phyloP scores from a whole-genome alignment of 2,329 filamentous ascomycete genomes.

The Diaporthe destruens region DNA sequence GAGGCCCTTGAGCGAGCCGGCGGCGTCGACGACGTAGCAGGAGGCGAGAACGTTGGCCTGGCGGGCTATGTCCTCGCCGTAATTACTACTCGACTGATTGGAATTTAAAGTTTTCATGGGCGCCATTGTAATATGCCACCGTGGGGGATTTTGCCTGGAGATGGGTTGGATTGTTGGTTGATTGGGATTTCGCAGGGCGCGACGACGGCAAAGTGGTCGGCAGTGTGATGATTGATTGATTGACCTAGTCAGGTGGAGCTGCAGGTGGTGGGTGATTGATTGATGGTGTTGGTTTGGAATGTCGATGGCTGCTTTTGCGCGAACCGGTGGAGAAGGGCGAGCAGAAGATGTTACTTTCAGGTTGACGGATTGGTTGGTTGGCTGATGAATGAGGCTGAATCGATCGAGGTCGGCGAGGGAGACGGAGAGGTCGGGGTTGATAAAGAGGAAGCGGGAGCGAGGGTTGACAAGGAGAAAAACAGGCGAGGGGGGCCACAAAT shows the following conservation, averaged over 20 bases:
- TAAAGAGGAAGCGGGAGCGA: slow-evolving; percentile 12
- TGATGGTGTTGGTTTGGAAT: background rate
- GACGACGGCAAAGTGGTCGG: background rate
- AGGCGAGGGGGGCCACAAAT: slow-evolving; percentile 11
- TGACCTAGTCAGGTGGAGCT: slow-evolving; percentile 26
- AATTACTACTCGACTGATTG: slow-evolving; percentile 83
- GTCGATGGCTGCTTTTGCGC: slow-evolving; percentile 23
- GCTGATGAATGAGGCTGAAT: slow-evolving; percentile 23
- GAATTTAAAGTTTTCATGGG: slow-evolving; percentile 78
- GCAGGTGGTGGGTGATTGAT: background rate
- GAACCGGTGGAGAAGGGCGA: slow-evolving; percentile 28
- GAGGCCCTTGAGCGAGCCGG: slow-evolving; percentile 81
- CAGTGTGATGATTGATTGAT: slow-evolving; percentile 12
- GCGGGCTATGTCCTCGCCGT: slow-evolving; percentile 74
- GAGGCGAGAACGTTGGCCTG: slow-evolving; percentile 86
- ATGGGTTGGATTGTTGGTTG: slow-evolving; percentile 23
- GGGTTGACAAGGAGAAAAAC: slow-evolving; percentile 1
- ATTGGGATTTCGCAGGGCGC: background rate
- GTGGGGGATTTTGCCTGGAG: slow-evolving; percentile 40
- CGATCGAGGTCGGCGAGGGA: slow-evolving; percentile 21
- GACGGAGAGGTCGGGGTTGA: slow-evolving; percentile 30
- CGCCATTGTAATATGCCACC: slow-evolving; percentile 64
- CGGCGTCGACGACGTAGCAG: slow-evolving; percentile 86
- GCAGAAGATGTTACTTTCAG: slow-evolving; percentile 7
- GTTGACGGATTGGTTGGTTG: slow-evolving; percentile 15